phyloP scores from a whole-genome alignment of 148 eudicot species.

The Cornus suecica region DNA sequence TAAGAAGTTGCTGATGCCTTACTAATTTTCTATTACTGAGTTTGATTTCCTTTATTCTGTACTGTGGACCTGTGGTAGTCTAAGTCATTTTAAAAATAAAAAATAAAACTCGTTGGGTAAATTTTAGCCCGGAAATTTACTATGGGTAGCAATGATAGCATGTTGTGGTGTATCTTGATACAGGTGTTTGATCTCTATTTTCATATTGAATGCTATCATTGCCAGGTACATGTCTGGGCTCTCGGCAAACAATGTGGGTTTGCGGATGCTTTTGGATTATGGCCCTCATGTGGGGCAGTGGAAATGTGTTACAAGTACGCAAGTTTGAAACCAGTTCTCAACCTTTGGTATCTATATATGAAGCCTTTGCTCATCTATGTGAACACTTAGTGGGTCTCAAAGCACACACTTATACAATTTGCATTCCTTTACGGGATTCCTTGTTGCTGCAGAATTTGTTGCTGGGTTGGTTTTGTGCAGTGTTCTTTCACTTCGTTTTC shows the following conservation, averaged over 20 bases:
- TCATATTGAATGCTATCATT: background rate
- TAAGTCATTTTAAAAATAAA: background rate
- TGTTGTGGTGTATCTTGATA: background rate
- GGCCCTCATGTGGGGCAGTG: constrained; percentile 57
- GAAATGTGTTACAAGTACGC: constrained; percentile 57
- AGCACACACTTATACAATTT: constrained; percentile 13
- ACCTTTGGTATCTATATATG: background rate
- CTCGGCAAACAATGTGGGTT: constrained; percentile 57
- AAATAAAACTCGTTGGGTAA: background rate
- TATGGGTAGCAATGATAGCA: background rate
- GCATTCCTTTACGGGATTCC: constrained; percentile 18
- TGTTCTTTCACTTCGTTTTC: constrained; percentile 26
- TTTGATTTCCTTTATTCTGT: constrained; percentile 7
- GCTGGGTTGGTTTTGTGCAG: constrained; percentile 25
- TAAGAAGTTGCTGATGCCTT: background rate
- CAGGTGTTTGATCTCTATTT: background rate
- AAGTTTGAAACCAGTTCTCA: constrained; percentile 25
- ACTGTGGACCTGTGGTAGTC: background rate
- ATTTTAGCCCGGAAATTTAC: background rate
- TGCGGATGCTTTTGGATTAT: constrained; percentile 71
- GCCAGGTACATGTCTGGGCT: constrained; percentile 64
- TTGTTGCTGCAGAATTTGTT: constrained; percentile 19
- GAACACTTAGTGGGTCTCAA: constrained; percentile 22
- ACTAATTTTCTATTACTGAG: background rate
- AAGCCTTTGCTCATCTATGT: constrained; percentile 6